Evolutionary conservation across 371 early-diverging fungal species (phyloP).

Genomic region (Mortierella sp.): DNA sequence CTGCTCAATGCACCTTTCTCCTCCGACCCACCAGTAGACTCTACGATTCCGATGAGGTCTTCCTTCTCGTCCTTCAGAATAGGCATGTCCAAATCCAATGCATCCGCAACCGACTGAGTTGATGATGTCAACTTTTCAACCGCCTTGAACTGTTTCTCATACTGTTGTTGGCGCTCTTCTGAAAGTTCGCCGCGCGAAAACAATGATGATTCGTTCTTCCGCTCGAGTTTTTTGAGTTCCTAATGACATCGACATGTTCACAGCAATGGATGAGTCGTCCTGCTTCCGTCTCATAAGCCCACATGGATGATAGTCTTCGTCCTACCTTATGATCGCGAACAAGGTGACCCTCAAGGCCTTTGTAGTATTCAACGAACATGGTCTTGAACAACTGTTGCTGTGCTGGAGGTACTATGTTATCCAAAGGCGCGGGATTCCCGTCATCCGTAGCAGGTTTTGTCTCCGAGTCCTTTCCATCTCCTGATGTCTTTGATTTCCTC

Average conservation of each 20-base stretch:
- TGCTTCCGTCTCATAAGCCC: too few relatives aligned
- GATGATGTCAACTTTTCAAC: constrained; percentile 71
- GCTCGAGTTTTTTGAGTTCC: constrained; percentile 78
- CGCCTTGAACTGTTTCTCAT: constrained; percentile 74
- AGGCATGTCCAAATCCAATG: constrained; percentile 77
- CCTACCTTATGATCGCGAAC: constrained; percentile 77
- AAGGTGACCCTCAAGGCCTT: constrained; percentile 70
- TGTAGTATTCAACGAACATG: constrained; percentile 76
- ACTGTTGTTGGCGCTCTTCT: constrained; percentile 83
- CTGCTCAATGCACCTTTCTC: constrained; percentile 63
- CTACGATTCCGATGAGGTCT: constrained; percentile 35
- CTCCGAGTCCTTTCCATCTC: constrained; percentile 57
- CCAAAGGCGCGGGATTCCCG: background rate
- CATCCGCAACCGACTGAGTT: constrained; percentile 64
- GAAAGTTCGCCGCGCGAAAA: constrained; percentile 86
- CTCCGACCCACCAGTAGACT: constrained; percentile 28
- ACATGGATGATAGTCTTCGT: background rate
- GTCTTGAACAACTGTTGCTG: constrained; percentile 64
- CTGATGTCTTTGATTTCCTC: constrained; percentile 61
- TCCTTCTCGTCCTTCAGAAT: constrained; percentile 55
- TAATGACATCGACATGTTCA: constrained; percentile 23
- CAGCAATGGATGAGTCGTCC: too few relatives aligned
- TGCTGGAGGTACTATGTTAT: constrained; percentile 43
- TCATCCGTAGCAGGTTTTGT: constrained; percentile 27
- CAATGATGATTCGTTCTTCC: constrained; percentile 79